phyloP scores from a whole-genome alignment of 169 alveolate species.

The Amoebophrya sp. region DNA sequence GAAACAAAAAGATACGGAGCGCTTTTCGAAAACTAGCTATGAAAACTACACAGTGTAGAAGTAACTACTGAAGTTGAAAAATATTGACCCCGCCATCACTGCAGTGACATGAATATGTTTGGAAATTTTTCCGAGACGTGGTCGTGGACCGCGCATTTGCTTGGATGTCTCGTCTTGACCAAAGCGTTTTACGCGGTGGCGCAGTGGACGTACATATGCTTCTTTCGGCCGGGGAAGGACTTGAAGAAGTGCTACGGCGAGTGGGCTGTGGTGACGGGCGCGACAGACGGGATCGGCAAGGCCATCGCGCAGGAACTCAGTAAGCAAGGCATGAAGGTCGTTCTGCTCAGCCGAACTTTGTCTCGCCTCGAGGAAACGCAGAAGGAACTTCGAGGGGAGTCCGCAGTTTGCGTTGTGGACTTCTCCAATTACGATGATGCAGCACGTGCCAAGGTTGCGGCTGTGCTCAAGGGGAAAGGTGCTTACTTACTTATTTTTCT shows the following conservation, averaged over 20 bases:
- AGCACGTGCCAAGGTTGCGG: neutral
- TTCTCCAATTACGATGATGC: conserved; percentile 26
- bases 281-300: conserved; percentile 67
- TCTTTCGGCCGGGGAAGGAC: conserved; percentile 21
- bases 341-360: conserved; percentile 28
- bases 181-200: neutral
- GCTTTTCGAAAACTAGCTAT: too few relatives aligned
- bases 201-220: neutral
- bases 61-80: too few relatives aligned
- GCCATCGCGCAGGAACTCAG: conserved; percentile 55
- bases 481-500: neutral
- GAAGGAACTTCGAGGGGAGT: neutral
- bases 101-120: too few relatives aligned
- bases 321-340: neutral
- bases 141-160: neutral
- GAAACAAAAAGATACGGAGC: too few relatives aligned
- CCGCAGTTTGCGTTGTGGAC: neutral
- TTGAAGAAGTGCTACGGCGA: conserved; percentile 40
- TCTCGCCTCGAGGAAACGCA: conserved; percentile 31
- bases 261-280: conserved; percentile 63
- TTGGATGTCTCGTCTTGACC: neutral
- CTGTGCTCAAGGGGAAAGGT: neutral
- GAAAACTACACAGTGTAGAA: too few relatives aligned
- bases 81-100: too few relatives aligned
- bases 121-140: neutral